A percentile compares a stretch with the other conserved stretches of the same genome.
phyloP scores from a whole-genome alignment of 768 basidiomycete genomes.

The Auriscalpium microsporum region DNA sequence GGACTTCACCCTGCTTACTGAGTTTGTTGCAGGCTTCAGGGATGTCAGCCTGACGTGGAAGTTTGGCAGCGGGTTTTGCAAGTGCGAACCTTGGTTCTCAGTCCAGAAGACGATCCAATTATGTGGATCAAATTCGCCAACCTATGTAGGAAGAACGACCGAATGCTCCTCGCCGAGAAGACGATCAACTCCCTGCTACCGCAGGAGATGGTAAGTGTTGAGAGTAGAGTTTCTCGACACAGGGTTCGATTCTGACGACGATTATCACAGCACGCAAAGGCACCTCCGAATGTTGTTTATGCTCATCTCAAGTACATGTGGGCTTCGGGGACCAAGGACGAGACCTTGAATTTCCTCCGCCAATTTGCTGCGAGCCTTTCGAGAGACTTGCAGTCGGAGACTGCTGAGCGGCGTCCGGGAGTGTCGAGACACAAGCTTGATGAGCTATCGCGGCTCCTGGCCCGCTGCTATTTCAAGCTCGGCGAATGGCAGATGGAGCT shows the following conservation, averaged over 20 bases:
- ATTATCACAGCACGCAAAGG: constrained; percentile 42
- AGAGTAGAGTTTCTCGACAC: not conserved
- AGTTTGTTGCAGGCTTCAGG: constrained; percentile 59
- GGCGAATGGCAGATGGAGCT: constrained; percentile 89
- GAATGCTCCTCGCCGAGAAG: constrained; percentile 93
- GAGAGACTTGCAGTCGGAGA: constrained; percentile 62
- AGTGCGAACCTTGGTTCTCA: constrained; percentile 88
- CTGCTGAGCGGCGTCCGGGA: constrained; percentile 40
- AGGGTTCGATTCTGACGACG: not conserved
- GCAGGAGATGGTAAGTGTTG: constrained; percentile 47
- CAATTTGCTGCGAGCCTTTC: constrained; percentile 73
- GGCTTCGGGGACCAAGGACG: constrained; percentile 72
- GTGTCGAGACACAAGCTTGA: constrained; percentile 52
- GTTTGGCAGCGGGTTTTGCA: constrained; percentile 98
- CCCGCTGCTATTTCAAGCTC: constrained; percentile 92
- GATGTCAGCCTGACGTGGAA: constrained; percentile 96
- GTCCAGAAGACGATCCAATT: constrained; percentile 86
- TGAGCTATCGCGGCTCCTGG: constrained; percentile 77
- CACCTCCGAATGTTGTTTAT: constrained; percentile 93
- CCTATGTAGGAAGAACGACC: constrained; percentile 88
- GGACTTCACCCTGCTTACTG: not conserved
- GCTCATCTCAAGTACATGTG: constrained; percentile 94
- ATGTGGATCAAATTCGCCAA: constrained; percentile 99
- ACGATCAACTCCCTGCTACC: constrained; percentile 88
- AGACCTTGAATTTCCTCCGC: constrained; percentile 75